Base-by-base conservation (phyloP, 345 rosid species). In the Gossypium herbaceum region DNA sequence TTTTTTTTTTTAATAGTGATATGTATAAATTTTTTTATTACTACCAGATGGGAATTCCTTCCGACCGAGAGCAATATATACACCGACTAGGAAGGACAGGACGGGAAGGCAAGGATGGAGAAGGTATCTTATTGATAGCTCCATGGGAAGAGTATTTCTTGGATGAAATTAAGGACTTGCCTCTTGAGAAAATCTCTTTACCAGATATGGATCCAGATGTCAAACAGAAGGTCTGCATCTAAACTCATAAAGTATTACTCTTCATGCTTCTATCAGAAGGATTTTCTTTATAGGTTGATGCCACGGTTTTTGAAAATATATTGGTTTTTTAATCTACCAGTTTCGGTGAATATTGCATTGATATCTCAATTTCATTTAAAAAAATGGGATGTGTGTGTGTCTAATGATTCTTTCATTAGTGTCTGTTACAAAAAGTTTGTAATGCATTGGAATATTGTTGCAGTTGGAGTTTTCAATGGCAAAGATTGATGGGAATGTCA, bases 81-180 rank as follows among this genome's bases (percentile, higher is more conserved):
- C 97, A 96, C 79, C 89, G 97, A 24, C 88, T 96, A 56, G 97
- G 97, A 81, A 93, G 98, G 84, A 96, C 97, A 16, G 97, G 97
- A 25, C 88, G 91, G 51, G 91, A 87, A 86, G 94, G 91, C 77
- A 93, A 93, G 83, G 91, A 76, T 68, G 98, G 99, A 47, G 81
- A 83, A 79, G 92, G 99, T n/a, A 83, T 93, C 74, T 84, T 93
- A 79, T 76, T 96, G 85, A 83, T 96, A 63, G 92, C 98, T 10
- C 99, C 99, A 43, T 96, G 97, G 97, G 99, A 93, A 81, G 87
- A 88, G 79, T 91, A 88, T 82, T 96, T 96, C 89, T 82, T 96
- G 75, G 86, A 89, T 60, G 92, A 90, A 74, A 82, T 96, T 55
- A 88, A 85, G 76, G 99, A 90, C 77, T 83, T 96, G 75, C 97